These are phyloP conservation scores for Fraxinus pennsylvanica DNA, from an alignment of 257 asterid species.

Conservation along the genomic window DNA sequence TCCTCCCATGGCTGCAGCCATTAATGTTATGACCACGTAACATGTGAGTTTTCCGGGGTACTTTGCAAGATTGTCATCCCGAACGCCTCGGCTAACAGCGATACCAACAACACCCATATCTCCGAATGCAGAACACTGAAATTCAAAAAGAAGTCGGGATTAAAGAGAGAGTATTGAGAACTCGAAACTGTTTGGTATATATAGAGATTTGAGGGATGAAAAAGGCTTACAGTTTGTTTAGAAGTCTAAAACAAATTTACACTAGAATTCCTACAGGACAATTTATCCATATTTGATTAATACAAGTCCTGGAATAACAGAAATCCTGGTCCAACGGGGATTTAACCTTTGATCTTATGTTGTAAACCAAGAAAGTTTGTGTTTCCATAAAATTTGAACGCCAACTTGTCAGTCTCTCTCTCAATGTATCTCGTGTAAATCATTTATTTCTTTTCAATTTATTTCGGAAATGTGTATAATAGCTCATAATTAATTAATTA, in stretches of 20 bases:
- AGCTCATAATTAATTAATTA: too few species aligned
- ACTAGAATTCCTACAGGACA: not conserved
- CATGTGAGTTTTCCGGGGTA: not conserved
- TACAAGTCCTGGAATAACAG: not conserved
- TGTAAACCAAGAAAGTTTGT: too few species aligned
- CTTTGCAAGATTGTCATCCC: not conserved
- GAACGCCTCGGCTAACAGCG: not conserved
- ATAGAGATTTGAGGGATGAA: conserved; percentile 35
- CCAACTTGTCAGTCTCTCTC: too few species aligned
- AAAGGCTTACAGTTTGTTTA: conserved; percentile 27
- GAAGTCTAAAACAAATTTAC: not conserved
- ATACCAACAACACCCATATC: not conserved
- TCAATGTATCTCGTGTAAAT: too few species aligned
- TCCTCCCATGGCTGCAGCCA: not conserved
- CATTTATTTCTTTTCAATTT: too few species aligned
- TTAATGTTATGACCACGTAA: not conserved
- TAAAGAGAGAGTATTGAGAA: not conserved
- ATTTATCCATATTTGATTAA: too few species aligned
- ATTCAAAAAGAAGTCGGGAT: not conserved
- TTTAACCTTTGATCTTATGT: too few species aligned
- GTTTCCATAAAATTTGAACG: too few species aligned
- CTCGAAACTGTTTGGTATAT: not conserved
- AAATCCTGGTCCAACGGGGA: not conserved
- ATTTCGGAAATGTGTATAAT: too few species aligned
- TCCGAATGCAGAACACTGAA: not conserved